Evolutionary conservation across 2,329 filamentous ascomycete genomes (phyloP), one percentile per base, ranked within the genome.

Genomic region (Epicoccum sorghinum): DNA sequence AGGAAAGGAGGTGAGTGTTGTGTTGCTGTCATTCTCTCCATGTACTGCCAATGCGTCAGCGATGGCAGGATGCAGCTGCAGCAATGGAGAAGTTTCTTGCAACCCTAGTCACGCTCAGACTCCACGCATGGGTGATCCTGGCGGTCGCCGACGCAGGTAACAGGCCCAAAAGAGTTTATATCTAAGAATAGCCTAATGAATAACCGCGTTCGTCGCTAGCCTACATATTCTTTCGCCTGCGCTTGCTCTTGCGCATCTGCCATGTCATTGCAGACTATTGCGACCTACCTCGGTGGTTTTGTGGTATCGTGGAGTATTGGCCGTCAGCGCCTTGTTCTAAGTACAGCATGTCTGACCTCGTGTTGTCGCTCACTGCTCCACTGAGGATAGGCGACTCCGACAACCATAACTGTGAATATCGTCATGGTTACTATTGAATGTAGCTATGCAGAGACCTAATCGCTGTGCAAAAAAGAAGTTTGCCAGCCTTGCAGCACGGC

Each of bases 91-190:
- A 41, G 59, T 62, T 60, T 59, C 50, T 63, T 48, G 42, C 49
- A 48, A 60, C 42, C 61, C 60, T 62, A 55, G 59, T 43, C 40
- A 39, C 43, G 59, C 61, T 52, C 64, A 62, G 65, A 52, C 18
- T 61, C 59, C 48, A 59, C 58, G 52, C 52, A 49, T 46, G 37
- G 52, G 46, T 33, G n/a, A 45, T 29, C 41, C 52, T 55, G 29
- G 41, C 38, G 30, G 8, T 25, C 41, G 37, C 32, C 29, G 37
- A 55, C 37, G 52, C 46, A 55, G 52, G 36, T 37, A 49, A 55
- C 60, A 65, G 59, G 64, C 65, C 66, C 67, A 65, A 63, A 61
- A 59, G 65, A 69, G 62, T 61, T 60, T 65, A 69, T 69, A 55
- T 62, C 69, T 71, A 72, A 65, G 62, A 67, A 68, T 71, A 72